A percentile compares a stretch with the other conserved stretches of the same genome.
Conservation (phyloP, 2,329 filamentous ascomycete species). For the Orbilia blumenaviensis region DNA sequence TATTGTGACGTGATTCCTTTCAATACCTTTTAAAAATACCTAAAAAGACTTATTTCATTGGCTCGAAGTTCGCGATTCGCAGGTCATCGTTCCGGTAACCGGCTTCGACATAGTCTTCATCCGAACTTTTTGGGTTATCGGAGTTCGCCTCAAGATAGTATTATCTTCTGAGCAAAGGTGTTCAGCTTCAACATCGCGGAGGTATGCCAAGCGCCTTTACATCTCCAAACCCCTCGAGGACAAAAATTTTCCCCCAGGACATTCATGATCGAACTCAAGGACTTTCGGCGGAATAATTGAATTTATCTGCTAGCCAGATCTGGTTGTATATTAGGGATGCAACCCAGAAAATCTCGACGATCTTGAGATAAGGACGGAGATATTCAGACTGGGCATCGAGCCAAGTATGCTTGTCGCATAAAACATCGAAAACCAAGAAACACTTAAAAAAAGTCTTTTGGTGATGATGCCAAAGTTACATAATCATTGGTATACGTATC, state of each 20-base stretch:
- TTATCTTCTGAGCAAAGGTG: background rate
- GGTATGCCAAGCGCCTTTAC: background rate
- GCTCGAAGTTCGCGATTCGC: constrained; percentile 46
- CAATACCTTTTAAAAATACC: constrained; percentile 29
- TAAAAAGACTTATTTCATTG: constrained; percentile 22
- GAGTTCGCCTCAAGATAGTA: constrained; percentile 27
- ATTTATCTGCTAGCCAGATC: background rate
- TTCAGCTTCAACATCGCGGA: background rate
- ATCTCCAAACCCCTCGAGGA: background rate
- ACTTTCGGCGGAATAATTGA: background rate
- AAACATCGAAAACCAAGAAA: constrained; percentile 1
- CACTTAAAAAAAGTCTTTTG: background rate
- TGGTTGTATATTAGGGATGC: background rate
- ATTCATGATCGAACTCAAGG: too few species aligned
- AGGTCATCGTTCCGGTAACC: constrained; percentile 29
- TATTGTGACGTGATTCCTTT: constrained; percentile 52
- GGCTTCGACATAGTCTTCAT: constrained; percentile 23
- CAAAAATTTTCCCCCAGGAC: background rate
- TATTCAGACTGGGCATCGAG: constrained; percentile 1
- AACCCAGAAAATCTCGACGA: background rate
- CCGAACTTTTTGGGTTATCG: constrained; percentile 30
- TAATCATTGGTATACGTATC: constrained; percentile 26
- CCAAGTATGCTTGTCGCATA: constrained; percentile 20
- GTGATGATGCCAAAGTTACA: constrained; percentile 31
- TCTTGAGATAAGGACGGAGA: constrained; percentile 15